Evolutionary conservation across 2,329 filamentous ascomycete species (phyloP).

Genomic region (Cytospora paraplurivora): DNA sequence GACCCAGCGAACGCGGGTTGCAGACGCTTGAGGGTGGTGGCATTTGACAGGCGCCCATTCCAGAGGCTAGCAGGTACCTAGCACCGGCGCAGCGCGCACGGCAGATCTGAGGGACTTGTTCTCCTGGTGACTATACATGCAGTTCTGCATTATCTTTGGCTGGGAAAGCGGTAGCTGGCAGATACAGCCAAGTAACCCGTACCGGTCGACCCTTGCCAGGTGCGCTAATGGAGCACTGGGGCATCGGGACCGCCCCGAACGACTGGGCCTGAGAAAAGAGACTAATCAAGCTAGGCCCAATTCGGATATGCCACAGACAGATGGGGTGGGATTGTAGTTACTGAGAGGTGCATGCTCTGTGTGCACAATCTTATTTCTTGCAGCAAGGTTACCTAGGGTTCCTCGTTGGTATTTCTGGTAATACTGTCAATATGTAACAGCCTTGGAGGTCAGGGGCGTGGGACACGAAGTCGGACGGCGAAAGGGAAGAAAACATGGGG

Average conservation of each 20-base stretch:
- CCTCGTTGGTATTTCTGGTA: too few relatives aligned
- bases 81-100: background rate
- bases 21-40: conserved; percentile 20
- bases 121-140: background rate
- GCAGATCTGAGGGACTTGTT: background rate
- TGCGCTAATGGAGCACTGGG: background rate
- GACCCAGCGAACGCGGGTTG: conserved; percentile 2
- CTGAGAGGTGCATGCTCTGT: conserved; percentile 1
- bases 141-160: background rate
- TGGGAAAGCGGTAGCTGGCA: background rate
- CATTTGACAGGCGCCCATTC: conserved; percentile 28
- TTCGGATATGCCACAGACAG: conserved; percentile 3
- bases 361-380: background rate
- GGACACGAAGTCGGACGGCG: too few relatives aligned
- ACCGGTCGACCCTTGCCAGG: background rate
- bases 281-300: background rate
- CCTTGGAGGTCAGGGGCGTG: too few relatives aligned
- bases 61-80: conserved; percentile 13
- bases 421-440: too few relatives aligned
- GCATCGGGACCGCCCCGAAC: background rate
- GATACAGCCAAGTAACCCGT: background rate
- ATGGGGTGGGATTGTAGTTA: conserved; percentile 4
- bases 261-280: background rate
- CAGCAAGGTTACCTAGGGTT: background rate
- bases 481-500: too few relatives aligned